Conservation (phyloP, 192 early-diverging fungal genomes). For the Gryganskiella cystojenkinii region DNA sequence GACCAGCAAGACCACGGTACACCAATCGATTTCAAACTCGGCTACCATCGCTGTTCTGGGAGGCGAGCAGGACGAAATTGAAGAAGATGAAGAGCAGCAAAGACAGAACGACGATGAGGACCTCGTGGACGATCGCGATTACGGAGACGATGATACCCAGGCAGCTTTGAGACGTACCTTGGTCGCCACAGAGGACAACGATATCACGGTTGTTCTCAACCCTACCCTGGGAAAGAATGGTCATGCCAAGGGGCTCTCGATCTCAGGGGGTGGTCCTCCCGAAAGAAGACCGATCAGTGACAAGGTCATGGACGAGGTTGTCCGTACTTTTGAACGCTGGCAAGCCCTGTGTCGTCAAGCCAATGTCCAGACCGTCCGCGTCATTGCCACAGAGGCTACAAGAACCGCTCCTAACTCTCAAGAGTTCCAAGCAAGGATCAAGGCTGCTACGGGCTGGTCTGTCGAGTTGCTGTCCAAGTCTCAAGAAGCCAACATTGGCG, state of each 20-base stretch:
- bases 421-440: constrained; percentile 57
- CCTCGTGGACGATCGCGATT: constrained; percentile 1
- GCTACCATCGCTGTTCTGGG: constrained; percentile 34
- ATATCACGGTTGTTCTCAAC: constrained; percentile 1
- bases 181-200: constrained; percentile 29
- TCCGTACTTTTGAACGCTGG: constrained; percentile 62
- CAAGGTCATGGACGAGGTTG: constrained; percentile 58
- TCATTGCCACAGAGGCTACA: constrained; percentile 69
- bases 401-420: constrained; percentile 60
- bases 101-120: neutral
- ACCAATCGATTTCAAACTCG: constrained; percentile 38
- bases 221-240: neutral
- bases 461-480: constrained; percentile 54
- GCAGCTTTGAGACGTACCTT: constrained; percentile 25
- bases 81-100: neutral
- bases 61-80: constrained; percentile 4
- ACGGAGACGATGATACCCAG: neutral
- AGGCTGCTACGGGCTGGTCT: constrained; percentile 55
- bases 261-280: neutral
- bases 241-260: neutral
- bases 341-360: constrained; percentile 57
- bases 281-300: constrained; percentile 55
- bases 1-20: neutral
- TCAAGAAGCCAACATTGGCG: constrained; percentile 64
- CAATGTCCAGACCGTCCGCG: constrained; percentile 52